Evolutionary conservation across 371 early-diverging fungal species (phyloP).

Genomic region (Entomophthora muscae): DNA sequence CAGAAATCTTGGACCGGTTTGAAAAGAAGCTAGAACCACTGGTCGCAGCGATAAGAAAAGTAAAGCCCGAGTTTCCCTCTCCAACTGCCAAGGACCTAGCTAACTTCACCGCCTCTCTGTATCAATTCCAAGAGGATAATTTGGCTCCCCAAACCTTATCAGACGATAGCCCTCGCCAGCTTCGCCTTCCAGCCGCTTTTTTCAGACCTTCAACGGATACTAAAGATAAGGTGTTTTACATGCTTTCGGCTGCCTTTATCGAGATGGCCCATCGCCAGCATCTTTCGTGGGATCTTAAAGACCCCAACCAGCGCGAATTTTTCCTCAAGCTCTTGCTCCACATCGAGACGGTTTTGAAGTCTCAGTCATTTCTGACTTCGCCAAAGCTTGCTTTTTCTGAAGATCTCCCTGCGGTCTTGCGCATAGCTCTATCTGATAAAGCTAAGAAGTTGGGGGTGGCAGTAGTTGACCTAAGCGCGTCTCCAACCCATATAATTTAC

Average conservation of each 20-base stretch:
- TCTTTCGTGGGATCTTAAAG: slow-evolving; percentile 32
- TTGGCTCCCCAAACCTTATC: slow-evolving; percentile 19
- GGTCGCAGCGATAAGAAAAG: slow-evolving; percentile 19
- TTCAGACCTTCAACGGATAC: slow-evolving; percentile 23
- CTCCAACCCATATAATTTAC: slow-evolving; percentile 48
- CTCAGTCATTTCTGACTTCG: neutral
- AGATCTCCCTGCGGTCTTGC: neutral
- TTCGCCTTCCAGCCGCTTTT: slow-evolving; percentile 37
- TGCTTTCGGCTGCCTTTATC: slow-evolving; percentile 29
- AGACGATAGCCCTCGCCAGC: slow-evolving; percentile 12
- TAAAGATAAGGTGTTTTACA: slow-evolving; percentile 23
- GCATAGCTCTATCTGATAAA: neutral
- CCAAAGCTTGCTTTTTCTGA: neutral
- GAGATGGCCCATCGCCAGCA: slow-evolving; percentile 25
- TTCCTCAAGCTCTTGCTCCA: neutral
- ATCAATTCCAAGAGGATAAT: slow-evolving; percentile 42
- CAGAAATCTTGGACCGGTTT: slow-evolving; percentile 19
- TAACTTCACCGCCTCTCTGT: slow-evolving; percentile 26
- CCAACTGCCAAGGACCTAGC: slow-evolving; percentile 34
- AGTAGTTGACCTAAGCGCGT: slow-evolving; percentile 17
- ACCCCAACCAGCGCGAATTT: slow-evolving; percentile 18
- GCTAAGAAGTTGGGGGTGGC: slow-evolving; percentile 15
- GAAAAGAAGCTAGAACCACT: slow-evolving; percentile 20
- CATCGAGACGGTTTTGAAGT: slow-evolving; percentile 1
- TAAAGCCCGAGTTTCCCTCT: slow-evolving; percentile 17